These are phyloP conservation scores for Ophiostoma novo-ulmi DNA, from an alignment of 2,329 filamentous ascomycete species.

Conservation along the genomic window DNA sequence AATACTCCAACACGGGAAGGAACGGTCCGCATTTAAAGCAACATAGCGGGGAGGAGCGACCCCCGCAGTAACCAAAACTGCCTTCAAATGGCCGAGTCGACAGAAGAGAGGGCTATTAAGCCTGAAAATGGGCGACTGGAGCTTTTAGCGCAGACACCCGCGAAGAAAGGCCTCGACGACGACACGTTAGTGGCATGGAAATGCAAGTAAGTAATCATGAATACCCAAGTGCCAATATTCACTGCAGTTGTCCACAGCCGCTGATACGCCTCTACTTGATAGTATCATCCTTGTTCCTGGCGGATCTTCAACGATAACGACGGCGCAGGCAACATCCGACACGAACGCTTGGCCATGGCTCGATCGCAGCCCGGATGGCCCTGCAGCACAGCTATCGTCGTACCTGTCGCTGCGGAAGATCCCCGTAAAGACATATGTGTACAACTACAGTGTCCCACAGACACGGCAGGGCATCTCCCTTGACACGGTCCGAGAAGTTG, in stretches of 20 bases:
- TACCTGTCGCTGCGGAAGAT: constrained; percentile 6
- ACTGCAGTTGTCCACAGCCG: not conserved
- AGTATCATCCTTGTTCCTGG: constrained; percentile 9
- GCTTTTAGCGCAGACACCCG: not conserved
- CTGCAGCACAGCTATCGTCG: not conserved
- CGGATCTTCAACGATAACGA: not conserved
- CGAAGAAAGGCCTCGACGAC: not conserved
- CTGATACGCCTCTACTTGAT: not conserved
- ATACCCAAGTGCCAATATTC: not conserved
- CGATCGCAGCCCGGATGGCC: not conserved
- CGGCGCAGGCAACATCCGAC: not conserved
- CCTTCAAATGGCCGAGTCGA: not conserved
- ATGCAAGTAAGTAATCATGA: not conserved
- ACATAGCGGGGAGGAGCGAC: not conserved
- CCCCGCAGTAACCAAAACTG: not conserved
- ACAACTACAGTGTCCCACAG: constrained; percentile 5
- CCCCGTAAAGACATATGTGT: not conserved
- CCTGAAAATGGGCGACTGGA: not conserved
- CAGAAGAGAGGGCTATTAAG: not conserved
- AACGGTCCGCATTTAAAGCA: not conserved
- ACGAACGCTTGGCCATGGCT: constrained; percentile 3
- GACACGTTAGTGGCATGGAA: not conserved
- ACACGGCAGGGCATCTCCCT: not conserved
- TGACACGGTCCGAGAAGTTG: not conserved
- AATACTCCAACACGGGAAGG: not conserved